Evolutionary conservation across 2,329 filamentous ascomycete genomes (phyloP), one percentile per base, ranked within the genome.

Genomic region (Penicillium aurantiogriseum): DNA sequence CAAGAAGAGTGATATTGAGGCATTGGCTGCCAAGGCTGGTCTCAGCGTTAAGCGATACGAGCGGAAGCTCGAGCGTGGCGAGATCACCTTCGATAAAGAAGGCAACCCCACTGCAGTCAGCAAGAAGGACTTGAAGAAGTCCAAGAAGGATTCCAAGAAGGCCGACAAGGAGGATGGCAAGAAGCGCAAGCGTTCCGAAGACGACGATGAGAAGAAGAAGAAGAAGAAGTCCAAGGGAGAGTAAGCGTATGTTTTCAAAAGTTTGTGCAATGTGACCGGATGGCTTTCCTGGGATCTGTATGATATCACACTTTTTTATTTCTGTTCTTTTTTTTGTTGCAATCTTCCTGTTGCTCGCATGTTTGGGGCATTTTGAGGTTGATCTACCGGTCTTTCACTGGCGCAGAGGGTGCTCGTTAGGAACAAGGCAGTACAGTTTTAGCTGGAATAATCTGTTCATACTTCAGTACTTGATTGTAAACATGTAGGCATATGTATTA

Each of bases 101-200:
- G 88, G 88, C 56, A 86, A 82, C 51, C 85, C 88, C 40, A 81
- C 84, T 65, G 80, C 89, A 4, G 76, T 87, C 67, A 89, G 85
- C 80, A 91, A 91, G 82, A 91, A 90, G 79, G 87, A 90, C 46
- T 74, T 88, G 68, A 90, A 90, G 82, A 89, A 89, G 80, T 77
- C 83, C 57, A 85, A 84, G 77, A 89, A 88, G 77, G 84, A 81
- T 61, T 79, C 77, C 40, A 81, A 85, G 71, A 84, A 85, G 68
- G 80, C 79, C 17, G 75, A 76, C 48, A 77, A 79, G 54, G 79
- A 83, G 3, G 82, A 82, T 67, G 83, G 82, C 75, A 91, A 91
- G 84, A 90, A 91, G 83, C 84, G 87, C 73, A 89, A 90, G 79
- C 81, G 78, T 52, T 74, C 76, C 55, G 80, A 77, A 36, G 79